Percentiles rank a stretch among this genome's conserved stretches.
Evolutionary conservation across 2,329 filamentous ascomycete genomes (phyloP).

Genomic region (Gnomoniopsis smithogilvyi): DNA sequence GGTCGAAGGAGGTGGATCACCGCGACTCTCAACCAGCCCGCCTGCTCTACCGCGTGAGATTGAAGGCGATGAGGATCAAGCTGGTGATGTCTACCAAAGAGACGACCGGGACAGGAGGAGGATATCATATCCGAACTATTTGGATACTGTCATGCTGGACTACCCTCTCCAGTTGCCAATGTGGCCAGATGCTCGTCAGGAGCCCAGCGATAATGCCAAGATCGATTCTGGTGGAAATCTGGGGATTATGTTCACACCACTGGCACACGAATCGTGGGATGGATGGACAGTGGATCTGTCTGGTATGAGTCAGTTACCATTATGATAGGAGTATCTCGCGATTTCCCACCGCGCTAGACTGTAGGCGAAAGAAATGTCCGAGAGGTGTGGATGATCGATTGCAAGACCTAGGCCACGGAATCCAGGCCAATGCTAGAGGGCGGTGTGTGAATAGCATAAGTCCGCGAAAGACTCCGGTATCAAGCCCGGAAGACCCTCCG

Average conservation of each 20-base stretch:
- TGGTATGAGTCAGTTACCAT: slow-evolving; percentile 1
- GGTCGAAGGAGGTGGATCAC: slow-evolving; percentile 11
- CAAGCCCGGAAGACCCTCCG: neutral
- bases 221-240: slow-evolving; percentile 1
- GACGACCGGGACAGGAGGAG: neutral
- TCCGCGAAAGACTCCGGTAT: neutral
- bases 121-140: neutral
- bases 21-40: slow-evolving; percentile 1
- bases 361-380: neutral
- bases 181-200: slow-evolving; percentile 8
- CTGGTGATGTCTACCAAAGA: neutral
- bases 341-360: neutral
- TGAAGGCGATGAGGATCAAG: slow-evolving; percentile 10
- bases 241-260: slow-evolving; percentile 6
- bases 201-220: neutral
- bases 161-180: slow-evolving; percentile 1
- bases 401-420: neutral
- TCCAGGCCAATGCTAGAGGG: neutral
- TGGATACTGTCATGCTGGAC: neutral
- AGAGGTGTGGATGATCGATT: neutral
- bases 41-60: slow-evolving; percentile 1
- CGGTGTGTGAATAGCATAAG: neutral
- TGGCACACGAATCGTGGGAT: slow-evolving; percentile 7
- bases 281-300: slow-evolving; percentile 7
- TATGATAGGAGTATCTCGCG: neutral